A percentile compares a stretch with the other conserved stretches of the same genome.
phyloP scores from a whole-genome alignment of 2,329 filamentous ascomycete genomes.

The Hymenotorrendiella dingleyae region DNA sequence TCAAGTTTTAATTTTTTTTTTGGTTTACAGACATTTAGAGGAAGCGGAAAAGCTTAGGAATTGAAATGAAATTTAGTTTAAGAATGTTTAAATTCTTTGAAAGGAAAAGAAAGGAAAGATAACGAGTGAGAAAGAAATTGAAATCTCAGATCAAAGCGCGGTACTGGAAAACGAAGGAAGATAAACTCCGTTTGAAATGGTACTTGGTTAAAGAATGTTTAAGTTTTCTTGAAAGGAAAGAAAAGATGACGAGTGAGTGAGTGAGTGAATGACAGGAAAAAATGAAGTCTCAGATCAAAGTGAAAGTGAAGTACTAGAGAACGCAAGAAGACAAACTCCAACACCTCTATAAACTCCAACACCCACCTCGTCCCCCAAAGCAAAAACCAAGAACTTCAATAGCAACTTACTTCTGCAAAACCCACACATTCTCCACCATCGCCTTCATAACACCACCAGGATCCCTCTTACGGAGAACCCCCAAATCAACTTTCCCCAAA shows the following conservation, averaged over 20 bases:
- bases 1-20: no score
- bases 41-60: neutral
- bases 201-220: neutral
- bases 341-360: no score
- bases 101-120: no score
- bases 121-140: no score
- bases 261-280: no score
- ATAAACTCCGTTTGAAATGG: neutral
- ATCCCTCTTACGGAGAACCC: neutral
- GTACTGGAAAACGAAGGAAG: neutral
- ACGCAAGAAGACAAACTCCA: neutral
- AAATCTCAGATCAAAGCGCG: neutral
- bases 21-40: no score
- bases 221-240: neutral
- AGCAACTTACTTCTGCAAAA: no score
- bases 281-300: neutral
- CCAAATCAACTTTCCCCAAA: neutral
- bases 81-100: neutral
- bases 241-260: no score
- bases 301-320: neutral
- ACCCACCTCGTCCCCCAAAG: no score
- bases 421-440: no score
- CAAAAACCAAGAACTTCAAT: no score
- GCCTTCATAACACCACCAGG: neutral
- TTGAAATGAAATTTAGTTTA: neutral